Evolutionary conservation across 1,284 basidiomycete species (phyloP).

Genomic region (Tylopilus orsonianus): DNA sequence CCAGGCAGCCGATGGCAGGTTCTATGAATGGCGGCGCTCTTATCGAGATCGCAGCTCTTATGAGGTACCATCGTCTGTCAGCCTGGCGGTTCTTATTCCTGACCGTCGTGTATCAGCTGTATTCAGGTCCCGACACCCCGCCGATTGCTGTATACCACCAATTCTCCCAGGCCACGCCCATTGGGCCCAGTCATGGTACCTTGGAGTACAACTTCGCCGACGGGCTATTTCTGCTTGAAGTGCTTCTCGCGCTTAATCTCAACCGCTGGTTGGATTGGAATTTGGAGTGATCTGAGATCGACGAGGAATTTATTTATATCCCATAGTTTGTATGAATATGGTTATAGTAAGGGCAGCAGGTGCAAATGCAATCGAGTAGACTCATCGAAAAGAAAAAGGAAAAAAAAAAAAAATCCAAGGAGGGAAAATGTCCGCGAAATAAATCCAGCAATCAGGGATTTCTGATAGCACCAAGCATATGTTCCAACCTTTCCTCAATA

Average conservation of each 20-base stretch:
- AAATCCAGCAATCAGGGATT: constrained; percentile 33
- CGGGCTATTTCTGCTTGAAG: constrained; percentile 58
- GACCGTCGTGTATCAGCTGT: constrained; percentile 40
- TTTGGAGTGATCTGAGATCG: constrained; percentile 38
- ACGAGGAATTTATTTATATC: constrained; percentile 33
- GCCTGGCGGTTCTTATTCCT: constrained; percentile 1
- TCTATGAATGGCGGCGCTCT: constrained; percentile 63
- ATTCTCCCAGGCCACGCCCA: constrained; percentile 50
- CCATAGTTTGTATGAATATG: constrained; percentile 35
- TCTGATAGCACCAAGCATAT: constrained; percentile 64
- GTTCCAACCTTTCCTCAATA: constrained; percentile 72
- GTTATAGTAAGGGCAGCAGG: constrained; percentile 24
- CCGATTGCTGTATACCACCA: constrained; percentile 59
- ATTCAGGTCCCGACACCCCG: constrained; percentile 39
- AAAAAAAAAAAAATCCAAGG: constrained; percentile 8
- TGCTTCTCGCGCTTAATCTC: constrained; percentile 62
- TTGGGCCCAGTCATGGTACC: constrained; percentile 62
- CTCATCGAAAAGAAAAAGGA: constrained; percentile 10
- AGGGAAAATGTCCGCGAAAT: constrained; percentile 21
- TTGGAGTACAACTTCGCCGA: constrained; percentile 63
- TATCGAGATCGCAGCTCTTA: constrained; percentile 48
- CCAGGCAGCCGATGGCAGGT: constrained; percentile 48
- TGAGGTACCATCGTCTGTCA: constrained; percentile 44
- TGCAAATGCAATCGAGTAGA: constrained; percentile 19
- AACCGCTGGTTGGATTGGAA: constrained; percentile 72